Percentiles rank a stretch among this genome's conserved stretches.
Evolutionary conservation across 768 basidiomycete genomes (phyloP).

Genomic region (Suillus alpinus): DNA sequence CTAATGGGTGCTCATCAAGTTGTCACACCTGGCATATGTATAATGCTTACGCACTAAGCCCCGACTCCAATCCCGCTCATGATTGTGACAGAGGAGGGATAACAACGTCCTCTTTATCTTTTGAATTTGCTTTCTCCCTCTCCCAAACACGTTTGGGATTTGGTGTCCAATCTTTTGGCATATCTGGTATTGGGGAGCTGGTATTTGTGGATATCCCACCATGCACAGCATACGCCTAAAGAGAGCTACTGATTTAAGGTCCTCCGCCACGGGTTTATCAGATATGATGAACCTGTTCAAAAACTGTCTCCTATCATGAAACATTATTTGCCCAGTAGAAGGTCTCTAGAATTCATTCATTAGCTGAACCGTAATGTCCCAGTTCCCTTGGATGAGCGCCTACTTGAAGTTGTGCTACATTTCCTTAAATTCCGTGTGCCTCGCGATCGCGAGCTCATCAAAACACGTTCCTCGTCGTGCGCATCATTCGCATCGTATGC

Average conservation of each 20-base stretch:
- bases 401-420: constrained; percentile 7
- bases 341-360: constrained; percentile 21
- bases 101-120: constrained; percentile 45
- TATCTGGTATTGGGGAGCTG: constrained; percentile 82
- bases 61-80: too few relatives aligned
- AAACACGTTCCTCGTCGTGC: constrained; percentile 60
- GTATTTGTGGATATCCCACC: not conserved
- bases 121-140: constrained; percentile 34
- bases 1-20: not conserved
- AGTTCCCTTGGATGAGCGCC: not conserved
- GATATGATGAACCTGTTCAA: constrained; percentile 75
- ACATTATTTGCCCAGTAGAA: constrained; percentile 29
- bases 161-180: constrained; percentile 84
- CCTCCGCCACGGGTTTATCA: constrained; percentile 63
- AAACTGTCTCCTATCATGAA: constrained; percentile 74
- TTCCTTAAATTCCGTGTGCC: constrained; percentile 7
- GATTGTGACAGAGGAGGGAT: constrained; percentile 18
- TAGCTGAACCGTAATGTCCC: constrained; percentile 10
- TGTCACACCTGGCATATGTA: not conserved
- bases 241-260: constrained; percentile 53
- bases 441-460: constrained; percentile 34
- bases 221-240: not conserved
- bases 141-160: constrained; percentile 77
- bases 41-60: too few relatives aligned
- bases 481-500: constrained; percentile 66